phyloP scores from a whole-genome alignment of 2,329 filamentous ascomycete genomes.

The Fusarium protoensiforme region DNA sequence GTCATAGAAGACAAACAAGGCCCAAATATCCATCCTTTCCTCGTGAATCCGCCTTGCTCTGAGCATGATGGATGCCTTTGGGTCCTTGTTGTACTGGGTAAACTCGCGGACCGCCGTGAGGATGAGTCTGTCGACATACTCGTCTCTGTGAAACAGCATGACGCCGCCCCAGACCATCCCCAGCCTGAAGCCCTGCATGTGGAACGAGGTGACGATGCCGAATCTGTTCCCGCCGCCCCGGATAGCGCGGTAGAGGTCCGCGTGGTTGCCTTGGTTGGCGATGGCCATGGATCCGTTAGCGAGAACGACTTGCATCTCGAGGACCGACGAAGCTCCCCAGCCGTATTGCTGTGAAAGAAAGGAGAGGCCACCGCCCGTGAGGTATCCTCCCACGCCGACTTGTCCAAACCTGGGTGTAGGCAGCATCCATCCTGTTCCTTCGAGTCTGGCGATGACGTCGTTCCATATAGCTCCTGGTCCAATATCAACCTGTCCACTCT shows the following conservation, averaged over 20 bases:
- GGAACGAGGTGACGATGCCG: conserved; percentile 60
- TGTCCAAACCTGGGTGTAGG: conserved; percentile 59
- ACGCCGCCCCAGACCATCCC: conserved; percentile 57
- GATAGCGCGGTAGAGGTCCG: conserved; percentile 64
- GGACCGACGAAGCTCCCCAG: conserved; percentile 61
- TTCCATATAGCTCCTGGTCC: conserved; percentile 60
- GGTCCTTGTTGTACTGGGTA: conserved; percentile 66
- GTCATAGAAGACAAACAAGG: conserved; percentile 73
- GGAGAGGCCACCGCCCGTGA: conserved; percentile 65
- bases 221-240: conserved; percentile 69
- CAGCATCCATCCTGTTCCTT: conserved; percentile 55
- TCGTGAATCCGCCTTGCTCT: conserved; percentile 57
- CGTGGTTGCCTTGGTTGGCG: conserved; percentile 53
- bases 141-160: conserved; percentile 49
- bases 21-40: conserved; percentile 61
- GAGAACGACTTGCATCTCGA: conserved; percentile 63
- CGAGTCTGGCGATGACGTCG: conserved; percentile 52
- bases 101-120: conserved; percentile 64
- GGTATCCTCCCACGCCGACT: conserved; percentile 59
- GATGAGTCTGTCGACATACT: conserved; percentile 48
- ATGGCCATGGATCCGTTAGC: conserved; percentile 60
- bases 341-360: conserved; percentile 64
- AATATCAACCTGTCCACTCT: conserved; percentile 53
- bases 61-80: conserved; percentile 69
- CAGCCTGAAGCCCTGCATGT: conserved; percentile 55